phyloP scores from a whole-genome alignment of 768 basidiomycete genomes.

The Calocera cornea region DNA sequence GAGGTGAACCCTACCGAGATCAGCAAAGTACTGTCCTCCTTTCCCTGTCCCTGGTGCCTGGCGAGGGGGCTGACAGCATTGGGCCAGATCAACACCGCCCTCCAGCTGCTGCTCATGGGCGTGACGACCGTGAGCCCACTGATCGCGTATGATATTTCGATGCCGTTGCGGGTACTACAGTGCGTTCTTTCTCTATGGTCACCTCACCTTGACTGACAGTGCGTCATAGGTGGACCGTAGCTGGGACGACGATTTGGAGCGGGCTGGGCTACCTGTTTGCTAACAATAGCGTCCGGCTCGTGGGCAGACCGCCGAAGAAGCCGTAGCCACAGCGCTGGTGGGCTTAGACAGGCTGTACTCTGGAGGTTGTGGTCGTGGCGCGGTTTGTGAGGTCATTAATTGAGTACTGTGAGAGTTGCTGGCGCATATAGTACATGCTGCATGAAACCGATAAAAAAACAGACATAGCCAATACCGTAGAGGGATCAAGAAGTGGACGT shows the following conservation, averaged over 20 bases:
- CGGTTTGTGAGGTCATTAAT: background rate
- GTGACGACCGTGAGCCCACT: conserved; percentile 74
- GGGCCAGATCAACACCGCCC: conserved; percentile 70
- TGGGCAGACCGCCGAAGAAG: background rate
- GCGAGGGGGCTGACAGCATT: conserved; percentile 1
- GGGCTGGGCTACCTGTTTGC: conserved; percentile 29
- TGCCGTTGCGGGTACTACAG: conserved; percentile 58
- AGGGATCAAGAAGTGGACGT: conserved; percentile 11
- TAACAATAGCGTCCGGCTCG: background rate
- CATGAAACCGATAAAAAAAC: background rate
- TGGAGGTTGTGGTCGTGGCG: background rate
- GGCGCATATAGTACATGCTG: background rate
- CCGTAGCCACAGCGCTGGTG: background rate
- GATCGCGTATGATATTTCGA: conserved; percentile 41
- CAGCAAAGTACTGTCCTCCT: conserved; percentile 60
- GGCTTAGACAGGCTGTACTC: background rate
- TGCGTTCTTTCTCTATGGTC: conserved; percentile 30
- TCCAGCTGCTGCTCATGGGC: conserved; percentile 88
- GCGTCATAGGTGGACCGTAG: conserved; percentile 60
- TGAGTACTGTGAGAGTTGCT: background rate
- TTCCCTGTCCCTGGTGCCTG: background rate
- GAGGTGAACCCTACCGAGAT: conserved; percentile 89
- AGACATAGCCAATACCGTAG: background rate
- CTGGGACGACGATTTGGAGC: conserved; percentile 82
- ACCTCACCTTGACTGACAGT: background rate